These are phyloP conservation scores for Starmerella asiatica DNA, from an alignment of 805 yeast genomes.

Conservation along the genomic window DNA sequence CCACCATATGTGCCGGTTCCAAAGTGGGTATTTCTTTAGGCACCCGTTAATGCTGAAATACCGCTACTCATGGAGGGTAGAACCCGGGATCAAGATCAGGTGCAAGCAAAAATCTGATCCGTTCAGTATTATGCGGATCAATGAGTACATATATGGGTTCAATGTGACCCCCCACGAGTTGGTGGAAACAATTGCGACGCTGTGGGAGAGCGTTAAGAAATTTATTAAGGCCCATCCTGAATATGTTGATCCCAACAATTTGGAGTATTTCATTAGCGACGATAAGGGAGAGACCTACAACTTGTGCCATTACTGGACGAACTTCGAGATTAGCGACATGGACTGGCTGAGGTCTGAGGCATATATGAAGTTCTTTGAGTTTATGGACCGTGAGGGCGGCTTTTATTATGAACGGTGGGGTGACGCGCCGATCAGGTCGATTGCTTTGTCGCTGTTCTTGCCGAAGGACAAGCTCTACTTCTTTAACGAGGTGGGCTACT, in stretches of 20 bases:
- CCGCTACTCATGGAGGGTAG: conserved; percentile 65
- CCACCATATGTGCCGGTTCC: conserved; percentile 72
- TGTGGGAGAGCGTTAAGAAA: conserved; percentile 43
- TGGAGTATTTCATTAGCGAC: conserved; percentile 56
- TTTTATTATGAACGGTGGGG: conserved; percentile 94
- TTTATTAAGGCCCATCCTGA: conserved; percentile 33
- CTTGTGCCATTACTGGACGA: conserved; percentile 80
- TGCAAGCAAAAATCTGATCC: conserved; percentile 56
- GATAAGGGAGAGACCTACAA: conserved; percentile 60
- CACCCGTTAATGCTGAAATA: conserved; percentile 46
- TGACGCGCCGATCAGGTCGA: conserved; percentile 80
- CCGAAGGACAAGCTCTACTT: conserved; percentile 59
- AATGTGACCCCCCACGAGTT: conserved; percentile 54
- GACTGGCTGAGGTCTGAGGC: conserved; percentile 64
- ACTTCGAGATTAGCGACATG: conserved; percentile 69
- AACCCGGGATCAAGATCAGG: conserved; percentile 47
- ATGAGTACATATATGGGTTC: conserved; percentile 52
- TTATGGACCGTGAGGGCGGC: conserved; percentile 73
- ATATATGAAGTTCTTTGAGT: conserved; percentile 55
- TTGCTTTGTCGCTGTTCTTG: conserved; percentile 70
- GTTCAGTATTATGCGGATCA: conserved; percentile 43
- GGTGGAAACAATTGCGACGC: conserved; percentile 43
- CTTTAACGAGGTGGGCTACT: conserved; percentile 67
- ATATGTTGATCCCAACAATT: conserved; percentile 41
- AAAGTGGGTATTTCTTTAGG: conserved; percentile 57